These are phyloP conservation scores for Chrysoporthe cubensis DNA, from an alignment of 2,329 filamentous ascomycete genomes.

Conservation along the genomic window DNA sequence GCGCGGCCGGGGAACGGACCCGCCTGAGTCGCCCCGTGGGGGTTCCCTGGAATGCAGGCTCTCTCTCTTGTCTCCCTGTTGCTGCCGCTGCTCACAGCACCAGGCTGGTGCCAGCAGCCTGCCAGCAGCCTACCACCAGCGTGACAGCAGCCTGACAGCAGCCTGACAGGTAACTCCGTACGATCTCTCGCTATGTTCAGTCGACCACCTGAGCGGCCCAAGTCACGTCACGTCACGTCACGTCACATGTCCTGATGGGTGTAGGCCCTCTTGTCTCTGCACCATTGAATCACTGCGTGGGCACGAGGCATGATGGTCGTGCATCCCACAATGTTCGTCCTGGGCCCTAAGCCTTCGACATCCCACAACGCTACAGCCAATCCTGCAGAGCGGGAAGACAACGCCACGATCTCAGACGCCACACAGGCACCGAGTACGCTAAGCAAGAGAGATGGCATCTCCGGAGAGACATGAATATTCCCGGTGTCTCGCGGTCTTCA, in stretches of 20 bases:
- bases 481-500: not conserved
- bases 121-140: not conserved
- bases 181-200: not conserved
- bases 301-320: no score
- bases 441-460: not conserved
- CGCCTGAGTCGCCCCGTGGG: slow-evolving; percentile 1
- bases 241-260: not conserved
- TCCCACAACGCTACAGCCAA: not conserved
- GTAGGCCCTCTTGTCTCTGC: not conserved
- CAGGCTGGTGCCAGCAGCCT: not conserved
- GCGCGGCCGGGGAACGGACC: not conserved
- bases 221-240: not conserved
- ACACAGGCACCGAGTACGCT: not conserved
- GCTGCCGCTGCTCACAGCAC: not conserved
- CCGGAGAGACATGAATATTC: not conserved
- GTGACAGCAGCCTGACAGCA: not conserved
- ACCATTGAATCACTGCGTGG: not conserved
- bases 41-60: not conserved
- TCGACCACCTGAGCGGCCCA: not conserved
- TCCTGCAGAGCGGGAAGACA: not conserved
- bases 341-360: not conserved
- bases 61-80: not conserved
- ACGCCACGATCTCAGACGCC: not conserved
- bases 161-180: not conserved
- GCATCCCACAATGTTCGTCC: not conserved